A percentile compares a stretch with the other conserved stretches of the same genome.
Conservation (phyloP, 2,329 filamentous ascomycete species). For the Diaporthe nobilis region DNA sequence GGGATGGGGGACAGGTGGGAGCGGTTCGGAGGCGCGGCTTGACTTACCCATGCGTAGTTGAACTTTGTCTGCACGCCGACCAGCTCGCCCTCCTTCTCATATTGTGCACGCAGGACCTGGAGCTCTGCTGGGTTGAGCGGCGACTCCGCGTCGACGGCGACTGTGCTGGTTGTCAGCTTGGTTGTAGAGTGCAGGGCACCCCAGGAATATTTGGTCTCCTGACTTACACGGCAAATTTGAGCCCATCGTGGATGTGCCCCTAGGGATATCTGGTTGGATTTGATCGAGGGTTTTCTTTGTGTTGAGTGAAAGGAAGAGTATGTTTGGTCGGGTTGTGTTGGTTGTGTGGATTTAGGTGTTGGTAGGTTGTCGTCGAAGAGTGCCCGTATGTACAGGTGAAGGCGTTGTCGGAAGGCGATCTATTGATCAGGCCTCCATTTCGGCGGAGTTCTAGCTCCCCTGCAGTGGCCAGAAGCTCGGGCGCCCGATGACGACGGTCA, state of each 20-base stretch:
- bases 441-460: conserved; percentile 22
- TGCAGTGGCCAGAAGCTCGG: conserved; percentile 37
- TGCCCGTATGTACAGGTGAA: background rate
- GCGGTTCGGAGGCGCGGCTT: background rate
- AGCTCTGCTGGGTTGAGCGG: conserved; percentile 93
- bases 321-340: background rate
- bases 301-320: background rate
- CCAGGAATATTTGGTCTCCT: conserved; percentile 29
- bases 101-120: conserved; percentile 91
- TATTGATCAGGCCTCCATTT: conserved; percentile 33
- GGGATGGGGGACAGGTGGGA: too few relatives aligned
- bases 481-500: conserved; percentile 31
- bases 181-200: conserved; percentile 13
- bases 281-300: background rate
- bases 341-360: background rate
- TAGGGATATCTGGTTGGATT: background rate
- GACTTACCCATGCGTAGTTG: conserved; percentile 96
- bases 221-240: conserved; percentile 63
- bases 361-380: conserved; percentile 10
- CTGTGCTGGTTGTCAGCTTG: conserved; percentile 62
- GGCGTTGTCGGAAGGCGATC: background rate
- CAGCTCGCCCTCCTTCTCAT: conserved; percentile 97
- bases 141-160: conserved; percentile 98
- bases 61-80: conserved; percentile 98
- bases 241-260: conserved; percentile 55